Conservation (phyloP, 1,284 basidiomycete genomes). For the Ustilago tritici region DNA sequence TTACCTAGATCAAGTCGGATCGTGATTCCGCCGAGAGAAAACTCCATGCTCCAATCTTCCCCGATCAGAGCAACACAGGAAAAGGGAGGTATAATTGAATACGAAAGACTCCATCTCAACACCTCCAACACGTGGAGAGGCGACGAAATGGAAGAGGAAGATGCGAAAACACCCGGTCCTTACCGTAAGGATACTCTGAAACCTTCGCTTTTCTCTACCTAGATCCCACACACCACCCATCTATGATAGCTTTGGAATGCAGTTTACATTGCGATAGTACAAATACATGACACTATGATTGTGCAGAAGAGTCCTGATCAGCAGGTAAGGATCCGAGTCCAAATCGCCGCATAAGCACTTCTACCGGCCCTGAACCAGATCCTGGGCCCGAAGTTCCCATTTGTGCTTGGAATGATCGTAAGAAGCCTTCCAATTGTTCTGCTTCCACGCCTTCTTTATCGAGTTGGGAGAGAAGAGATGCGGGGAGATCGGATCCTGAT, state of each 20-base stretch:
- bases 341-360: constrained; percentile 42
- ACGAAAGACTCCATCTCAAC: constrained; percentile 12
- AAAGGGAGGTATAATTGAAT: constrained; percentile 16
- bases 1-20: constrained; percentile 22
- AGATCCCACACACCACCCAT: background rate
- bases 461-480: constrained; percentile 12
- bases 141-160: constrained; percentile 10
- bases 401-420: constrained; percentile 41
- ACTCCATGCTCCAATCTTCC: constrained; percentile 22
- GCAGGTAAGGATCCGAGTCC: constrained; percentile 36
- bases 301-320: constrained; percentile 19
- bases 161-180: constrained; percentile 38
- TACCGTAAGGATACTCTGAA: constrained; percentile 31
- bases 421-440: constrained; percentile 28
- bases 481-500: constrained; percentile 28
- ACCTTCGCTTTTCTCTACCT: constrained; percentile 15
- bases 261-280: background rate
- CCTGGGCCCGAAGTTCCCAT: constrained; percentile 12
- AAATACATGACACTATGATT: constrained; percentile 1
- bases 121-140: background rate
- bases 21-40: constrained; percentile 38
- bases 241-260: background rate
- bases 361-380: constrained; percentile 26
- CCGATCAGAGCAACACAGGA: background rate
- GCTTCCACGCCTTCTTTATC: constrained; percentile 2